Evolutionary conservation across 495 filamentous ascomycete species (phyloP), one percentile per base, ranked within the genome.

Genomic region (Penicillium parvum): DNA sequence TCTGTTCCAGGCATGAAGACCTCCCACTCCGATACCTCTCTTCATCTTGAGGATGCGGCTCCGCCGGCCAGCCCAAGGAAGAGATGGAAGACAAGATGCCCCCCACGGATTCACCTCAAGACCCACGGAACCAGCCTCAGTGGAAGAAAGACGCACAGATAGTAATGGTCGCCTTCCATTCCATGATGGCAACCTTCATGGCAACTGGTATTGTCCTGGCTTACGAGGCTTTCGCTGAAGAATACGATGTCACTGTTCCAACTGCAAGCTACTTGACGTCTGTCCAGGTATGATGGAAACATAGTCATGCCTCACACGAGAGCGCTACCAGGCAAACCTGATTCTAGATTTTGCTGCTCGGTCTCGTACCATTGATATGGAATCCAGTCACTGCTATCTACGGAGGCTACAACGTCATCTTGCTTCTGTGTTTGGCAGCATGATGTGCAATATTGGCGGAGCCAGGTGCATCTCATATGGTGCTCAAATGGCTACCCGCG

Each of bases 141-240:
- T 61, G 53, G 57, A 66, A 66, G 50, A 66, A 60, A 22, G 55
- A 66, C 34, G 45, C 51, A 5, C 57, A 61, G 15, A 66, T 63
- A n/a, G 11, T 61, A 1, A 62, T 66, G 63, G 56, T 66, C 1
- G 56, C 63, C 6, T 64, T 66, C 30, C 63, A 64, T 46, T 62
- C 63, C 5, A 60, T 60, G 54, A 50, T 56, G 10, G 44, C 47
- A 1, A 64, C 58, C 7, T 64, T 66, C 36, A 64, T 61, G 58
- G 63, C 61, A 1, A 61, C 63, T 1, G 60, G 61, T 7, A 64
- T 66, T 11, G 57, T 66, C 14, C 60, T 56, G 0, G 60, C 58
- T 0, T 64, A 57, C 33, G 60, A 62, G 12, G 29, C 36, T 3
- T 50, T 66, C 10, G 60, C 58, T 0, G 43, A 59, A 34, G 43